Conservation (phyloP, 371 early-diverging fungal genomes). For the Mucor indicus region DNA sequence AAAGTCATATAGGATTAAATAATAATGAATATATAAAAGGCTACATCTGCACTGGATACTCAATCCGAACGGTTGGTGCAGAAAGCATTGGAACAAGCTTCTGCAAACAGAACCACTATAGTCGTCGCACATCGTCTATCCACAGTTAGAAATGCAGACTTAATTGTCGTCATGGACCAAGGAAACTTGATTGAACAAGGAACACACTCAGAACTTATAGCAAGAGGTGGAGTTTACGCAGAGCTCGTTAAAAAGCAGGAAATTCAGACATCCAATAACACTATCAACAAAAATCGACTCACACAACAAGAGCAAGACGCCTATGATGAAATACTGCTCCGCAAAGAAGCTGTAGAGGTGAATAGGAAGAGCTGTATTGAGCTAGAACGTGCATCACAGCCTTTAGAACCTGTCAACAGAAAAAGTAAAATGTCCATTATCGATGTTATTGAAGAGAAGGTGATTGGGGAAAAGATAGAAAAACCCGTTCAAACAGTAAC, state of each 20-base stretch:
- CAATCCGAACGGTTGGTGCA: too few species aligned
- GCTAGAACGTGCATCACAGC: not conserved
- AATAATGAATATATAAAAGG: not conserved
- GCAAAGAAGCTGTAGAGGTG: constrained; percentile 4
- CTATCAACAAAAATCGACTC: not conserved
- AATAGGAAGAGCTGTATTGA: constrained; percentile 7
- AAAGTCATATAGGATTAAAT: not conserved
- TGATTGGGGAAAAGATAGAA: constrained; percentile 33
- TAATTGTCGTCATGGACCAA: constrained; percentile 77
- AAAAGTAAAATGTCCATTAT: too few species aligned
- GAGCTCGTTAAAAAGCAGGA: constrained; percentile 61
- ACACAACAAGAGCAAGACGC: not conserved
- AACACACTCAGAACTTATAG: constrained; percentile 63
- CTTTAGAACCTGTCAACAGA: too few species aligned
- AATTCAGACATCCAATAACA: constrained; percentile 2
- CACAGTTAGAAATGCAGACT: constrained; percentile 77
- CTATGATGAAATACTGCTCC: not conserved
- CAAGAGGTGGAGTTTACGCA: constrained; percentile 48
- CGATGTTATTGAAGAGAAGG: constrained; percentile 33
- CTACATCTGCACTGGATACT: too few species aligned
- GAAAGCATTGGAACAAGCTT: constrained; percentile 72
- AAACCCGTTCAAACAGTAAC: constrained; percentile 34
- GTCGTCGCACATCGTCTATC: constrained; percentile 90
- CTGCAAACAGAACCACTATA: constrained; percentile 80
- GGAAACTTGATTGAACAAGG: constrained; percentile 74